Conservation (phyloP, 2,329 filamentous ascomycete species). For the Aspergillus phoenicis region DNA sequence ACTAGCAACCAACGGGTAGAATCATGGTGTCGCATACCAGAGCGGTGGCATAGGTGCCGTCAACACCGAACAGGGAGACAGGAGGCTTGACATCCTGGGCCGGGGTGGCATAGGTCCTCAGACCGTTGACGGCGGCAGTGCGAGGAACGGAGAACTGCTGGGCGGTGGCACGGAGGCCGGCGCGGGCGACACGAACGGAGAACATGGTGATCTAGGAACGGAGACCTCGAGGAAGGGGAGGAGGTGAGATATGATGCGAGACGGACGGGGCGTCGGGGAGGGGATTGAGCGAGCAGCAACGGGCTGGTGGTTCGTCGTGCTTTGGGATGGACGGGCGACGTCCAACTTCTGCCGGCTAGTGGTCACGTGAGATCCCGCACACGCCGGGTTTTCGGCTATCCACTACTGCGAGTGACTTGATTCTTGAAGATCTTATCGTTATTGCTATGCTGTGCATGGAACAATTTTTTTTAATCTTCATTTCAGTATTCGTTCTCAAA, state of each 20-base stretch:
- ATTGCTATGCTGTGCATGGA: neutral
- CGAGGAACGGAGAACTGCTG: conserved; percentile 46
- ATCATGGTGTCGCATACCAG: conserved; percentile 69
- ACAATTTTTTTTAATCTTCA: too few species aligned
- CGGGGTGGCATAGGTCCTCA: conserved; percentile 75
- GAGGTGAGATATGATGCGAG: conserved; percentile 27
- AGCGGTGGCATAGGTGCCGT: conserved; percentile 97
- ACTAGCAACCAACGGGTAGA: neutral
- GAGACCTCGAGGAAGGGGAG: conserved; percentile 26
- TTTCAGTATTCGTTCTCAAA: neutral
- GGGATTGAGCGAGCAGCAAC: conserved; percentile 20
- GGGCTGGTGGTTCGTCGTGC: conserved; percentile 15
- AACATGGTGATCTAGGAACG: conserved; percentile 50
- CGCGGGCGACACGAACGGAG: conserved; percentile 58
- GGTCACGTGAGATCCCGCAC: conserved; percentile 33
- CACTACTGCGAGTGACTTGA: neutral
- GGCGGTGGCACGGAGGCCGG: conserved; percentile 58
- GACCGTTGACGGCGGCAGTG: conserved; percentile 45
- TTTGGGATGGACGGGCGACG: conserved; percentile 21
- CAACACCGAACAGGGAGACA: conserved; percentile 88
- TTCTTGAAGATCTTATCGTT: neutral
- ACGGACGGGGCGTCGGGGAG: conserved; percentile 31
- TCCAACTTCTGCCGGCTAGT: conserved; percentile 31
- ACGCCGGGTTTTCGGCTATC: conserved; percentile 28
- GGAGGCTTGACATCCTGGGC: conserved; percentile 76